Conservation (phyloP, 768 basidiomycete species). For the Russula sp. region DNA sequence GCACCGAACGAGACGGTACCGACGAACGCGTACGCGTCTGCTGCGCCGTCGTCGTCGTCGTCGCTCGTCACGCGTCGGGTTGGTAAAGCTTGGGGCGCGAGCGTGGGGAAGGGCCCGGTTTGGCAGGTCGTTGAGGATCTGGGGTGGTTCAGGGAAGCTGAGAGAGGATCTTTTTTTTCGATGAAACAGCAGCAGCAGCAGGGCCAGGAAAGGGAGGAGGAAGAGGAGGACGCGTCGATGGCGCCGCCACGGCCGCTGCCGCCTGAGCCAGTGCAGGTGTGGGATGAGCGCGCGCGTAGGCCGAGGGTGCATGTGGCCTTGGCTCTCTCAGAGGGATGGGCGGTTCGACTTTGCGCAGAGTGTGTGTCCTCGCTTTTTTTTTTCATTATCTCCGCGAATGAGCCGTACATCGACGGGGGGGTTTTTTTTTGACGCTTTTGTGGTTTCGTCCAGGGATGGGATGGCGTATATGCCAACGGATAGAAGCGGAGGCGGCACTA, state of each 20-base stretch:
- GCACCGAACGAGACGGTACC: slow-evolving; percentile 32
- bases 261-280: not conserved
- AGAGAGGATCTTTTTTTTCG: not conserved
- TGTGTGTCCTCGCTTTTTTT: slow-evolving; percentile 35
- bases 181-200: no score
- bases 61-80: slow-evolving; percentile 41
- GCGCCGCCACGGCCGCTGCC: not conserved
- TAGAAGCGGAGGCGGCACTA: slow-evolving; percentile 31
- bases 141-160: slow-evolving; percentile 67
- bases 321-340: slow-evolving; percentile 37
- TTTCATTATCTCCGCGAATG: not conserved
- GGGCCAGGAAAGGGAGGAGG: no score
- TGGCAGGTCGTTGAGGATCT: slow-evolving; percentile 78
- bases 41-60: slow-evolving; percentile 24
- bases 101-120: slow-evolving; percentile 66
- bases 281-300: slow-evolving; percentile 7
- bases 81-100: slow-evolving; percentile 65
- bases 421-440: not conserved
- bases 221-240: no score
- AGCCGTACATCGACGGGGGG: not conserved
- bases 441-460: slow-evolving; percentile 39
- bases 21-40: slow-evolving; percentile 53
- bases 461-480: slow-evolving; percentile 54
- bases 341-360: slow-evolving; percentile 32
- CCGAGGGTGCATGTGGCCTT: slow-evolving; percentile 52